Conservation (phyloP, 192 early-diverging fungal species). For the Mortierella antarctica region DNA sequence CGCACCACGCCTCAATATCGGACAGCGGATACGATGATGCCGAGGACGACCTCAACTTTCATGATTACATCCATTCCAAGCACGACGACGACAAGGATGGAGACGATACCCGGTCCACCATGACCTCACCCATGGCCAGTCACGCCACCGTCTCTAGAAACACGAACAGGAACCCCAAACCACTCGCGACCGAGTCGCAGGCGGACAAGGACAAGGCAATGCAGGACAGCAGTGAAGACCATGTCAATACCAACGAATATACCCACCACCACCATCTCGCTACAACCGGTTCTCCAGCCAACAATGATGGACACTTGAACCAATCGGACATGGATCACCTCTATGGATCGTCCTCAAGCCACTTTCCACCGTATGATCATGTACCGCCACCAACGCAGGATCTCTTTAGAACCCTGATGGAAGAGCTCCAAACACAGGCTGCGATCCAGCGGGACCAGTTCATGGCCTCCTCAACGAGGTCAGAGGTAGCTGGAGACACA, state of each 20-base stretch:
- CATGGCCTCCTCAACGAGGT: constrained; percentile 12
- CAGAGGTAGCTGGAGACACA: background rate
- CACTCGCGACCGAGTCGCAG: background rate
- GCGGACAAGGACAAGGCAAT: background rate
- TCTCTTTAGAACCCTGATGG: constrained; percentile 48
- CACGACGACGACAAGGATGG: constrained; percentile 36
- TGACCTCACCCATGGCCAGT: constrained; percentile 8
- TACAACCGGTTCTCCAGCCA: too few relatives aligned
- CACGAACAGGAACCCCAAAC: background rate
- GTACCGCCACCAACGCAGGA: constrained; percentile 45
- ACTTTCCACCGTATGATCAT: constrained; percentile 22
- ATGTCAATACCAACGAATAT: background rate
- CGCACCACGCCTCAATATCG: background rate
- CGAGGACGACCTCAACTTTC: constrained; percentile 42
- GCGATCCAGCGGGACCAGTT: constrained; percentile 42
- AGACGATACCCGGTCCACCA: constrained; percentile 4
- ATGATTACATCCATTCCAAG: constrained; percentile 48
- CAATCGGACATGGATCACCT: constrained; percentile 1
- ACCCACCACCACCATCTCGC: background rate
- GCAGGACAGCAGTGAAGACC: background rate
- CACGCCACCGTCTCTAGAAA: background rate
- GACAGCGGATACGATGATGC: constrained; percentile 3
- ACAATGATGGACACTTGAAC: background rate
- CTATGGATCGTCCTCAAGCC: constrained; percentile 16
- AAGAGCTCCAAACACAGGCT: constrained; percentile 42